These are phyloP conservation scores for Botrytis galanthina DNA, from an alignment of 2,329 filamentous ascomycete species.

Conservation along the genomic window DNA sequence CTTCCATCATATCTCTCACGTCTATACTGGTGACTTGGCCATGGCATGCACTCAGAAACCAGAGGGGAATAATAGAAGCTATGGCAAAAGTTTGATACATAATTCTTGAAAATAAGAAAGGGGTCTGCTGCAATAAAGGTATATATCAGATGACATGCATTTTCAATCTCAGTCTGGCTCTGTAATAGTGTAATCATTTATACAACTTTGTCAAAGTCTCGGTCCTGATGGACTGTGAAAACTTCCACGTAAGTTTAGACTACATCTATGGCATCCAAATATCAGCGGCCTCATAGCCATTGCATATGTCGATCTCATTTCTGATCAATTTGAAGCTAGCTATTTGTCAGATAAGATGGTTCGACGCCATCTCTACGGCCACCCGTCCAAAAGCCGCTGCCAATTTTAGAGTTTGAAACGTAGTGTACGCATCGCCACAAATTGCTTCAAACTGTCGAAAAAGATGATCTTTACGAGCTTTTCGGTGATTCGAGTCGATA, in stretches of 20 bases:
- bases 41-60: background rate
- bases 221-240: background rate
- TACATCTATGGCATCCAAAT: background rate
- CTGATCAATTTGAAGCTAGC: conserved; percentile 29
- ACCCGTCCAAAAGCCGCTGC: background rate
- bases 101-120: background rate
- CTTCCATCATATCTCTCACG: background rate
- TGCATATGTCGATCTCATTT: background rate
- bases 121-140: background rate
- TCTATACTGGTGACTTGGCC: background rate
- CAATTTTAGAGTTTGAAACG: background rate
- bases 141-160: background rate
- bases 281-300: background rate
- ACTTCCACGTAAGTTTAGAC: background rate
- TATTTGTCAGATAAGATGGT: background rate
- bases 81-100: background rate
- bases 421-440: background rate
- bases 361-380: too few species aligned
- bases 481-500: background rate
- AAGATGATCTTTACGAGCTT: background rate
- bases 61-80: background rate
- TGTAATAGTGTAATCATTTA: background rate
- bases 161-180: background rate
- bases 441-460: background rate
- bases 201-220: background rate